Evolutionary conservation across 768 basidiomycete species (phyloP), one percentile per base, ranked within the genome.

Genomic region (Suillus discolor): DNA sequence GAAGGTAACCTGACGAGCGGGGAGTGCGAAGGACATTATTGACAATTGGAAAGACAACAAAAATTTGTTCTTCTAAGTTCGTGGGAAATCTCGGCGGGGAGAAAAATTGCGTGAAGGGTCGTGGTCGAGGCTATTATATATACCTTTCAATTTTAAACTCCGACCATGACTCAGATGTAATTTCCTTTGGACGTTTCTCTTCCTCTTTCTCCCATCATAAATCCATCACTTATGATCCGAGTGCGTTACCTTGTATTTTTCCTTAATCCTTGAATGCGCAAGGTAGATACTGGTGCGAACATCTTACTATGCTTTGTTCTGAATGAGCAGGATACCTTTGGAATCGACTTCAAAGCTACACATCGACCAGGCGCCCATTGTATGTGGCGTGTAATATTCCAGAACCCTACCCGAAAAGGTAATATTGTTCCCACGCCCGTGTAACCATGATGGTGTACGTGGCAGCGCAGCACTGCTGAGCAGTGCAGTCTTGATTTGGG

Each of bases 1-100:
- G 72, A 93, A 91, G 62, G 87, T 92, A 70, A 93, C 85, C 71
- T 90, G 91, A 71, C 91, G 91, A 67, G 91, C 86, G 68, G 91
- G 90, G 62, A 93, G 83, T 41, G 89, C 87, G 72, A 89, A 90
- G 57, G 84, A 84, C 83, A 84, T 84, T 36, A 38, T 55, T 47
- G 42, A 39, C 57, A 61, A 23, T 47, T 36, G 2, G 64, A 71
- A 67, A 63, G 28, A 54, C 53, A 55, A 45, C 61, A 44, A 70
- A 20, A 67, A 70, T 62, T 66, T 54, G 53, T 31, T 34, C 9
- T 20, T n/a, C 31, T 36, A 36, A 36, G 36, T 49, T 51, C 53
- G 73, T 78, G 68, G 64, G 72, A 44, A 53, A 77, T 73, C 34
- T 8, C 34, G 36, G 65, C 74, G 71, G 59, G 72, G 71, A 71